phyloP scores from a whole-genome alignment of 768 basidiomycete species.

The Ephemerocybe angulata region DNA sequence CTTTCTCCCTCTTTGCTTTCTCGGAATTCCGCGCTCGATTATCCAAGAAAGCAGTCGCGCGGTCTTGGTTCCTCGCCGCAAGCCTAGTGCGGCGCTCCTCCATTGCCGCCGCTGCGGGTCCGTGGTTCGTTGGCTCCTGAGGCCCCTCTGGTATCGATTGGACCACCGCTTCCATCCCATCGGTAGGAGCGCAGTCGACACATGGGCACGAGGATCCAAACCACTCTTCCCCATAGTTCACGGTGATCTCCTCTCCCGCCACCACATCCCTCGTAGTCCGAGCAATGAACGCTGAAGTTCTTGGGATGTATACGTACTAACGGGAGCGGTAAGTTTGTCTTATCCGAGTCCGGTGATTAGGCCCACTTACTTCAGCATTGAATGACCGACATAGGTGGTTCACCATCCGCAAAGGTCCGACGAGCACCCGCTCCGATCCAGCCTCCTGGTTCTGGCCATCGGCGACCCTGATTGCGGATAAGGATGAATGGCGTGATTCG shows the following conservation, averaged over 20 bases:
- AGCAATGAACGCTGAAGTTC: background rate
- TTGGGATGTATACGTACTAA: background rate
- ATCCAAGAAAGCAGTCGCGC: too few species aligned
- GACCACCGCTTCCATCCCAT: too few species aligned
- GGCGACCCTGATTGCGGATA: background rate
- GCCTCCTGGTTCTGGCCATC: background rate
- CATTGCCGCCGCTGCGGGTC: too few species aligned
- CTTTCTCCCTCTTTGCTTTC: too few species aligned
- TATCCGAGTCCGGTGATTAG: too few species aligned
- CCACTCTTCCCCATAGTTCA: background rate
- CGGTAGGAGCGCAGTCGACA: background rate
- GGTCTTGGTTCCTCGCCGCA: too few species aligned
- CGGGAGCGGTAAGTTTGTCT: background rate
- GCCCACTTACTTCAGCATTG: background rate
- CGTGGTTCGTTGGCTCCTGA: too few species aligned
- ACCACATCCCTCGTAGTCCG: background rate
- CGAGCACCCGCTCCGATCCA: background rate
- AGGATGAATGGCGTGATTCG: background rate
- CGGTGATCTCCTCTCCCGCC: background rate
- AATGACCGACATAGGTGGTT: background rate
- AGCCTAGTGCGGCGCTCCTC: too few species aligned
- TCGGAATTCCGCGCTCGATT: too few species aligned
- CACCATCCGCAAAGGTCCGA: background rate
- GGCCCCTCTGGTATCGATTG: too few species aligned
- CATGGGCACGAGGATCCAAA: background rate